Conservation (phyloP, 495 filamentous ascomycete species). For the Sordaria brevicollis region DNA sequence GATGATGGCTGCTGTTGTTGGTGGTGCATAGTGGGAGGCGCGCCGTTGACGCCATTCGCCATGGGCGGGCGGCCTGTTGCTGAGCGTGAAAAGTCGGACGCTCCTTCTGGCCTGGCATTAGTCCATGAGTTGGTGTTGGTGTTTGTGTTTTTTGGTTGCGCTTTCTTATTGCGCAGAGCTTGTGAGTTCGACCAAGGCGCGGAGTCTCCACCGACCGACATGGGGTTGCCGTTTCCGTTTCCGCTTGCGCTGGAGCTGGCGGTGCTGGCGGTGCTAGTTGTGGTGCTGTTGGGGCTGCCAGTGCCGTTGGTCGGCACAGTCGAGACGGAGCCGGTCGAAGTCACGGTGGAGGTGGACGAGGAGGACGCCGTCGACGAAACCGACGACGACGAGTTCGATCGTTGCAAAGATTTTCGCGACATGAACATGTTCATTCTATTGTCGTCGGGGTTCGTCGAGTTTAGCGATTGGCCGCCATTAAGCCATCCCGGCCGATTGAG, state of each 20-base stretch:
- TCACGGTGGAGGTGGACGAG: constrained; percentile 50
- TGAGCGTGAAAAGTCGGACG: constrained; percentile 35
- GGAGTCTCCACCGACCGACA: constrained; percentile 30
- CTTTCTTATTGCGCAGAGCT: constrained; percentile 58
- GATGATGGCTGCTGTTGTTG: not conserved
- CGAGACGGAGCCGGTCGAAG: constrained; percentile 15
- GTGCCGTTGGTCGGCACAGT: constrained; percentile 11
- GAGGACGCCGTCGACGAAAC: constrained; percentile 58
- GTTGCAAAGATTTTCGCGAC: constrained; percentile 73
- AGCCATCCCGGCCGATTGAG: constrained; percentile 54
- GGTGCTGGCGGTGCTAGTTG: too few relatives aligned
- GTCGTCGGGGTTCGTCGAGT: constrained; percentile 79
- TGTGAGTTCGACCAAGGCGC: constrained; percentile 37
- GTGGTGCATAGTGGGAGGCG: constrained; percentile 37
- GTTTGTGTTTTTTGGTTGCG: constrained; percentile 39
- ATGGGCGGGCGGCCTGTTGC: constrained; percentile 31
- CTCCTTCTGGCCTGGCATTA: constrained; percentile 31
- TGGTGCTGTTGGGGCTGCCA: constrained; percentile 28
- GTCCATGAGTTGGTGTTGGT: constrained; percentile 48
- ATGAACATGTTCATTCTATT: constrained; percentile 64
- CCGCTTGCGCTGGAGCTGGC: constrained; percentile 5
- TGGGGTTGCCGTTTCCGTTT: constrained; percentile 16
- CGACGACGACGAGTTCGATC: constrained; percentile 82
- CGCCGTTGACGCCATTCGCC: constrained; percentile 48
- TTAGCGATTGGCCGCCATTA: constrained; percentile 67